These are phyloP conservation scores for Penicillium griseofulvum DNA, from an alignment of 2,329 filamentous ascomycete genomes.

Conservation along the genomic window DNA sequence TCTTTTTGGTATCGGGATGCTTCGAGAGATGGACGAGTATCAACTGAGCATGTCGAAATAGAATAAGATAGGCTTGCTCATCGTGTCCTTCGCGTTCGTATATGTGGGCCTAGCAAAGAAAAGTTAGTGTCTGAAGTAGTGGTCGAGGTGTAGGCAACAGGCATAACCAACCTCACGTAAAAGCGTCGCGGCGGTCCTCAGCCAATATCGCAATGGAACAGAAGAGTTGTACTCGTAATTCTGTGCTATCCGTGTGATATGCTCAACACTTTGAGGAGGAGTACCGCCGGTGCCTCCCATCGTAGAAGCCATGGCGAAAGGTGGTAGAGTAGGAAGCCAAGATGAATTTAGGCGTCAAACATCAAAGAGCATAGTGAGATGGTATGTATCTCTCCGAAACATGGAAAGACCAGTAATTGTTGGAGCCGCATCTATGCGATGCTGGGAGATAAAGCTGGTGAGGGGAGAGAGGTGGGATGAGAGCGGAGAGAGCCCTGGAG, in stretches of 20 bases:
- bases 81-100: slow-evolving; percentile 84
- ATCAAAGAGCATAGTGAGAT: slow-evolving; percentile 17
- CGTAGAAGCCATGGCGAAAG: slow-evolving; percentile 24
- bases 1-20: slow-evolving; percentile 69
- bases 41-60: slow-evolving; percentile 87
- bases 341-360: background rate
- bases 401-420: slow-evolving; percentile 18
- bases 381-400: slow-evolving; percentile 10
- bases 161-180: slow-evolving; percentile 67
- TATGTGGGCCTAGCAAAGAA: slow-evolving; percentile 64
- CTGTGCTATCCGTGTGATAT: slow-evolving; percentile 72
- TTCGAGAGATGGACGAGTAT: slow-evolving; percentile 70
- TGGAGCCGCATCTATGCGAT: slow-evolving; percentile 26
- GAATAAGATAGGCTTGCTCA: slow-evolving; percentile 82
- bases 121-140: background rate
- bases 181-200: slow-evolving; percentile 74
- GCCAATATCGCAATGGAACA: slow-evolving; percentile 77
- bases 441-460: background rate
- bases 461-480: slow-evolving; percentile 6
- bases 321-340: background rate
- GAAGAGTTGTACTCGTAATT: slow-evolving; percentile 77
- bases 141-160: background rate
- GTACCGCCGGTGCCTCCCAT: slow-evolving; percentile 35
- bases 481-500: too few relatives aligned
- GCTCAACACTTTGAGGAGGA: slow-evolving; percentile 68